A percentile compares a stretch with the other conserved stretches of the same genome.
These are phyloP conservation scores for Jaltomata sinuosa DNA, from an alignment of 257 asterid genomes.

Conservation along the genomic window DNA sequence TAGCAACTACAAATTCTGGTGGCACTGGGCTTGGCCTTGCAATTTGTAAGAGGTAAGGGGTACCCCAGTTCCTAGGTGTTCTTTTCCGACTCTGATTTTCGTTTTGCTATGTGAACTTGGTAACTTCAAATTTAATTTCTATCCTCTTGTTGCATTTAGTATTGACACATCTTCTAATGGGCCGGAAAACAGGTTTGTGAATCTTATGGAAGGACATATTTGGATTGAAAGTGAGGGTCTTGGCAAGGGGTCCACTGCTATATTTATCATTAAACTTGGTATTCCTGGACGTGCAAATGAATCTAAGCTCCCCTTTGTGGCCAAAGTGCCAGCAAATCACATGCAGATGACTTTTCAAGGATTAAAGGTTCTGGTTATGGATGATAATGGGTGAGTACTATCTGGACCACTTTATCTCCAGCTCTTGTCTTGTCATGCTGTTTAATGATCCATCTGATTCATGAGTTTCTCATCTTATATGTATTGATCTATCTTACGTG, in stretches of 20 bases:
- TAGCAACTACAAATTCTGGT: constrained; percentile 55
- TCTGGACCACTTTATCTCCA: neutral
- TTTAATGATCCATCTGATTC: neutral
- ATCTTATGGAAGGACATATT: constrained; percentile 95
- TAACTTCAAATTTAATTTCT: neutral
- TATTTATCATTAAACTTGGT: constrained; percentile 72
- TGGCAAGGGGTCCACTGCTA: constrained; percentile 81
- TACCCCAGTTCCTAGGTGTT: constrained; percentile 2
- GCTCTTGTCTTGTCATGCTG: neutral
- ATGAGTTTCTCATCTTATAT: neutral
- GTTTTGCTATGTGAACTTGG: neutral
- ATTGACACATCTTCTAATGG: neutral
- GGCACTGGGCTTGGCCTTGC: constrained; percentile 99
- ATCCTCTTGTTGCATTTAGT: neutral
- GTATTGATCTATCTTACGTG: neutral
- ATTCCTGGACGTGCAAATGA: constrained; percentile 53
- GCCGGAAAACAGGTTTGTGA: constrained; percentile 55
- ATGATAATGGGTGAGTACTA: constrained; percentile 65
- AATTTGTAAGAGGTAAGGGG: constrained; percentile 84
- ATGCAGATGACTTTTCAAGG: constrained; percentile 49
- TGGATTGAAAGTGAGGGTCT: constrained; percentile 95
- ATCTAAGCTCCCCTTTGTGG: constrained; percentile 34
- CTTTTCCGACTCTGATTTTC: neutral
- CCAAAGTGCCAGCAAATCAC: constrained; percentile 49
- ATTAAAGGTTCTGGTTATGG: constrained; percentile 80